Evolutionary conservation across 805 yeast species (phyloP).

Genomic region (Hanseniaspora meyeri): DNA sequence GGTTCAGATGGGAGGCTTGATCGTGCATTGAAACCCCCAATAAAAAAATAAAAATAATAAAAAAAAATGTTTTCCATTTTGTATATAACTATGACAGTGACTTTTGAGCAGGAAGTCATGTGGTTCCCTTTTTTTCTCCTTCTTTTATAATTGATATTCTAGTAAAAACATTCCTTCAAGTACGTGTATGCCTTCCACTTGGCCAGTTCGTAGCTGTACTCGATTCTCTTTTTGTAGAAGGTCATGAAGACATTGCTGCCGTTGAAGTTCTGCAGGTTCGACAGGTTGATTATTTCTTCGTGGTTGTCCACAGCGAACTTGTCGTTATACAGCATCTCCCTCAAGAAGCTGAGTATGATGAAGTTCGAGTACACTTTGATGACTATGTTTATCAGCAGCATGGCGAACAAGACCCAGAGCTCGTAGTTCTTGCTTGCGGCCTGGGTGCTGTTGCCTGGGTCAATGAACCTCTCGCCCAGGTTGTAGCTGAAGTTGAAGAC

Average conservation of each 20-base stretch:
- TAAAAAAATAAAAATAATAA: neutral
- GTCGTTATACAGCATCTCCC: constrained; percentile 1
- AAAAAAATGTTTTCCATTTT: neutral
- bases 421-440: constrained; percentile 9
- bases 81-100: neutral
- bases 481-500: constrained; percentile 5
- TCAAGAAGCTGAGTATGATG: neutral
- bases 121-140: too few species aligned
- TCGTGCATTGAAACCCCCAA: neutral
- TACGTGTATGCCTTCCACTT: constrained; percentile 4
- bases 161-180: constrained; percentile 3
- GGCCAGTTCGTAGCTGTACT: constrained; percentile 2
- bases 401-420: constrained; percentile 1
- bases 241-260: neutral
- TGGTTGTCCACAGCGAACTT: constrained; percentile 9
- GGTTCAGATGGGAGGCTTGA: constrained; percentile 1
- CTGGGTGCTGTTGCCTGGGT: constrained; percentile 9
- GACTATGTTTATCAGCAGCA: constrained; percentile 3
- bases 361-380: constrained; percentile 11
- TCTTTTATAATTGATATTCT: neutral
- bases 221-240: constrained; percentile 5
- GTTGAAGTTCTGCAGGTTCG: constrained; percentile 9
- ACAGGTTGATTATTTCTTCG: constrained; percentile 9
- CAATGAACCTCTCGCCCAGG: constrained; percentile 2
- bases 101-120: neutral